Base-by-base conservation (phyloP, 177 flowering plant species). In the Vitis hybrid region DNA sequence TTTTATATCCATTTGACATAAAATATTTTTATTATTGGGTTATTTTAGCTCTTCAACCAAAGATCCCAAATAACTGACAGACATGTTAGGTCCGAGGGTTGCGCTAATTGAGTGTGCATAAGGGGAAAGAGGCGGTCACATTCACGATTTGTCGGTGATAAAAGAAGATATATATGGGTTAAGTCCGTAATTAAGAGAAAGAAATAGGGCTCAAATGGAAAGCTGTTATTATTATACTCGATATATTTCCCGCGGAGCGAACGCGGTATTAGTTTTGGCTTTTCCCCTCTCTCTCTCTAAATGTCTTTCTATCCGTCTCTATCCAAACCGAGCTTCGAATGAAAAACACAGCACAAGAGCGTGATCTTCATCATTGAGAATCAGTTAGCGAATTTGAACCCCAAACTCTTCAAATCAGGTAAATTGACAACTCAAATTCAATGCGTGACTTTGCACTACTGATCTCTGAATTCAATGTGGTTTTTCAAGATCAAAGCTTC, bases 191-290 rank as follows among this genome's bases (percentile, higher is more conserved):
- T 70, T 39, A 19, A 18, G n/a, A 3, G 1, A 7, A 9, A 21
- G 26, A 66, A 16, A 10, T 49, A 2, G 53, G 18, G 61, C 61
- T 31, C 9, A 64, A 48, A 45, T 22, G 5, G 2, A 61, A 13
- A 22, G 1, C 49, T 5, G 1, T 7, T 14, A 31, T 29, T 19
- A 9, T 10, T 58, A 14, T 31, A 61, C 19, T 48, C 50, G 10
- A 29, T 2, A 56, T 15, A 18, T 26, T 74, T 81, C 78, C 82
- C 77, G 78, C 82, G 83, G 83, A 82, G 70, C 65, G 65, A 81
- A 85, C 89, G 85, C 89, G 89, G 84, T 77, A 56, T 75, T 75
- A 18, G 66, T 81, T 76, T 71, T 65, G 77, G 67, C 72, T 70
- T 77, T 68, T 67, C 51, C 49, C 51, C 49, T 18, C 45, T 45